Base-by-base conservation (phyloP, 345 rosid species). In the Aegle marmelos region DNA sequence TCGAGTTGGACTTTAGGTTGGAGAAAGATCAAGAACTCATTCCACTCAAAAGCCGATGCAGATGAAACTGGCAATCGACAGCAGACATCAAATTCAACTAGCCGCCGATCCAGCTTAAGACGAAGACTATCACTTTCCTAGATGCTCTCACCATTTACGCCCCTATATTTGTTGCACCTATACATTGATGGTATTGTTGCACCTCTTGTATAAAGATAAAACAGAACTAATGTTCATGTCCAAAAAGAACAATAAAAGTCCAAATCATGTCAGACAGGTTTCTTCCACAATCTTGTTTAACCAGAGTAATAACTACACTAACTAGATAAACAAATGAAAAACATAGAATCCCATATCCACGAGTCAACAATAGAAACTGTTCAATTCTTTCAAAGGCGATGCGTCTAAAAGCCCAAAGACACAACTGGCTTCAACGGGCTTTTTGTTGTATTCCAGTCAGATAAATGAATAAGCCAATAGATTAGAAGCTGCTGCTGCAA, bases 1-100 rank as follows among this genome's bases (percentile, higher is more conserved):
- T 21, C 83, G 0, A 68, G 70, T 37, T 92, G 90, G 92, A 81
- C 71, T 56, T 62, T 76, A 7, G 72, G 86, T 33, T 92, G 92
- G 91, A 85, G 80, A 73, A 92, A 88, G 84, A 87, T 89, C 56
- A 89, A 85, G 82, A 81, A 64, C 69, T 78, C 95, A 16, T 80
- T 86, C 79, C 88, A 87, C 34, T 37, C 82, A 11, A 90, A 85
- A 82, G 73, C 31, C 0, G 91, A 87, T 10, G 86, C 80, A 14
- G 85, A 86, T 14, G 89, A 82, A 74, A 76, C 60, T 5, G 81
- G 78, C 57, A 86, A 85, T 24, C 75, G 6, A 56, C 82, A 71
- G 75, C 82, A 68, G 58, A 85, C 78, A 79, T 57, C 76, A 34
- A 74, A 77, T 53, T 78, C 85, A 60, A 39, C 63, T 37, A 69